Evolutionary conservation across 495 filamentous ascomycete species (phyloP).

Genomic region (Podospora conica): DNA sequence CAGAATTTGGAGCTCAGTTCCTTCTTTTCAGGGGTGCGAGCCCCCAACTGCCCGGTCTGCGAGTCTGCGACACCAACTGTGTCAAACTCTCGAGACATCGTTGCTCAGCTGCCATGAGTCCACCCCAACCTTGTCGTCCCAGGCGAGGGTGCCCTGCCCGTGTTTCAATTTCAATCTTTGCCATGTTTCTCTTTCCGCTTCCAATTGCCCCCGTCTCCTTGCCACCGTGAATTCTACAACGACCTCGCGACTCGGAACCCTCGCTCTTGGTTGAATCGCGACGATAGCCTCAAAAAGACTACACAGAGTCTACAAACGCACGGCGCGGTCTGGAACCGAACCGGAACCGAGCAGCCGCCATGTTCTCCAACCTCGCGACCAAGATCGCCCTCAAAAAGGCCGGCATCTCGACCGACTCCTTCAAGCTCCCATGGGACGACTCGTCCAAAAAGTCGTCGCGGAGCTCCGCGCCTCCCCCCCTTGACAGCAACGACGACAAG

Average conservation of each 20-base stretch:
- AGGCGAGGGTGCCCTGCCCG: not conserved
- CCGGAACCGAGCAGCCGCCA: conserved; percentile 9
- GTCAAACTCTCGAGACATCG: not conserved
- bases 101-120: not conserved
- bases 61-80: not conserved
- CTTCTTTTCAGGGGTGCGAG: not conserved
- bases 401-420: conserved; percentile 35
- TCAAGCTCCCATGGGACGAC: conserved; percentile 21
- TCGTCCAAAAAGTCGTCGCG: conserved; percentile 28
- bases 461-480: conserved; percentile 11
- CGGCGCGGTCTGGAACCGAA: not conserved
- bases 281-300: not conserved
- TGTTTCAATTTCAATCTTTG: not conserved
- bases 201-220: not conserved
- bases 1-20: not conserved
- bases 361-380: conserved; percentile 44
- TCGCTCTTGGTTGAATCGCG: not conserved
- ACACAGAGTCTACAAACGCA: not conserved
- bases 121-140: not conserved
- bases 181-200: not conserved
- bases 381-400: conserved; percentile 43
- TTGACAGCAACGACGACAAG: conserved; percentile 25
- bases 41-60: not conserved
- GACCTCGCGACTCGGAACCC: not conserved
- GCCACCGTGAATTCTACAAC: not conserved